Percentiles rank a stretch among this genome's conserved stretches.
phyloP scores from a whole-genome alignment of 768 basidiomycete genomes.

The Leccinum longicurvipes region DNA sequence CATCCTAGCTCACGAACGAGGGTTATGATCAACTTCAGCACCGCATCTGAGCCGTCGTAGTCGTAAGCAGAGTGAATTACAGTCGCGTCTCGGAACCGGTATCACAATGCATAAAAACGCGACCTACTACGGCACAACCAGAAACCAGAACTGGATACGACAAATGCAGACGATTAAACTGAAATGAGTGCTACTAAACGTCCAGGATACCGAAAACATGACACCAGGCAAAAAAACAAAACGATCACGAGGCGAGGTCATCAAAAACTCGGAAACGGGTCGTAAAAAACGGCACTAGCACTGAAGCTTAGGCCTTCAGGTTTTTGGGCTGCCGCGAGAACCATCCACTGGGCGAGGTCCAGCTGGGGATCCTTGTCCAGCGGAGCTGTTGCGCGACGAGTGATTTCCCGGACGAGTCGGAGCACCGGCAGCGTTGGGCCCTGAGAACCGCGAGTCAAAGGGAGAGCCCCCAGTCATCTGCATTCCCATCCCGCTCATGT shows the following conservation, averaged over 20 bases:
- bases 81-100: constrained; percentile 3
- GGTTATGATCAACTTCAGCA: background rate
- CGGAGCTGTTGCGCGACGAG: constrained; percentile 50
- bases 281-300: constrained; percentile 10
- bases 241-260: constrained; percentile 3
- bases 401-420: constrained; percentile 29
- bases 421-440: constrained; percentile 29
- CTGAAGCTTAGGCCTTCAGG: constrained; percentile 8
- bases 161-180: constrained; percentile 16
- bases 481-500: constrained; percentile 40
- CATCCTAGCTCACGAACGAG: constrained; percentile 44
- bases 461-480: constrained; percentile 62
- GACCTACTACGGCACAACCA: no score
- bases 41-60: background rate
- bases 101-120: constrained; percentile 2
- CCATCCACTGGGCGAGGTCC: constrained; percentile 32
- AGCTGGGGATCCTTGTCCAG: constrained; percentile 52
- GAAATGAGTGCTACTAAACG: constrained; percentile 14
- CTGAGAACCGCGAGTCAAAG: constrained; percentile 58
- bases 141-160: constrained; percentile 5
- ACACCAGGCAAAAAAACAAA: constrained; percentile 15
- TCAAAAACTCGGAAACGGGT: constrained; percentile 7
- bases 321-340: constrained; percentile 26
- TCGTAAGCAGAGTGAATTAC: background rate
- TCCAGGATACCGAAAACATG: constrained; percentile 13